A percentile compares a stretch with the other conserved stretches of the same genome.
Evolutionary conservation across 2,329 filamentous ascomycete genomes (phyloP).

Genomic region (Diaporthe sp.): DNA sequence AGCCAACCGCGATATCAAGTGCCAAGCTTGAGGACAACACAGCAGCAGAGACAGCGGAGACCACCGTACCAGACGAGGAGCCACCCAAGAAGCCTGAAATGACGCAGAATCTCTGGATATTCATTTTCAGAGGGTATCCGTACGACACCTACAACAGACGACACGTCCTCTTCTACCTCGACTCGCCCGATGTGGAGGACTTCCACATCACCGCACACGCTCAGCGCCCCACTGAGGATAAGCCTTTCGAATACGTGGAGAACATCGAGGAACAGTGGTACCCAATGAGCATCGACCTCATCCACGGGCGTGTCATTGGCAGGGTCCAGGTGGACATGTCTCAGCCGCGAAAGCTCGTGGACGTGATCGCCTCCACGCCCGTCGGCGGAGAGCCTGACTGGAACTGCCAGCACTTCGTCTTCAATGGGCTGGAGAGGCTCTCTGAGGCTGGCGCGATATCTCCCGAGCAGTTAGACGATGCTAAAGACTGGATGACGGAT

Average conservation of each 20-base stretch:
- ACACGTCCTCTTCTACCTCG: constrained; percentile 14
- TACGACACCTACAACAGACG: constrained; percentile 16
- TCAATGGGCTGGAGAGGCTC: not conserved
- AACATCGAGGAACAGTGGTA: not conserved
- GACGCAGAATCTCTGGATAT: constrained; percentile 3
- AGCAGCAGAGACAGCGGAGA: not conserved
- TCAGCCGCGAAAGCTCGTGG: not conserved
- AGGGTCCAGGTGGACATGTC: not conserved
- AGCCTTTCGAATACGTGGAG: not conserved
- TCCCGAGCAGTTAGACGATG: not conserved
- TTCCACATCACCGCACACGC: constrained; percentile 25
- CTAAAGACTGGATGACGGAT: constrained; percentile 24
- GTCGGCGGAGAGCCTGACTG: constrained; percentile 16
- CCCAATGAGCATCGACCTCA: not conserved
- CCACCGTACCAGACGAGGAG: not conserved
- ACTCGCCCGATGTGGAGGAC: constrained; percentile 16
- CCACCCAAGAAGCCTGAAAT: not conserved
- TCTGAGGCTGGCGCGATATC: not conserved
- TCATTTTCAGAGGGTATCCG: not conserved
- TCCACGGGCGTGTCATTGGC: not conserved
- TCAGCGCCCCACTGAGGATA: not conserved
- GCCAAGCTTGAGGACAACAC: not conserved
- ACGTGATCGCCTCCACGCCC: constrained; percentile 19
- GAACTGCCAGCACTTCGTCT: constrained; percentile 22
- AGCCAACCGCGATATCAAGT: too few relatives aligned